phyloP scores from a whole-genome alignment of 176 grass and related monocot species.

The Musa beccarii region DNA sequence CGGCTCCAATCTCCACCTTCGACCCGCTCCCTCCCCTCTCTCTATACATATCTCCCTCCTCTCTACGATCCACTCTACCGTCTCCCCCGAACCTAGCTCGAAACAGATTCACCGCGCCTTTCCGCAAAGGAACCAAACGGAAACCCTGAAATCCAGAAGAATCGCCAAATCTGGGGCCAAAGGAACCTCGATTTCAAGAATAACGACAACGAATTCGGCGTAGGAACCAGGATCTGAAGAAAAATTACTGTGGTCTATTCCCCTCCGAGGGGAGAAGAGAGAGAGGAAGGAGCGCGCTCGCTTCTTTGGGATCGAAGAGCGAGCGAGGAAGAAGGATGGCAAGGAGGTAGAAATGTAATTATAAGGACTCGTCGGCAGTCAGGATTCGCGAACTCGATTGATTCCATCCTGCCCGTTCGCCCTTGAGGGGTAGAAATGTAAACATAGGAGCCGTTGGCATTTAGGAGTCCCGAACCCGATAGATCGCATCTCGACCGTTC shows the following conservation, averaged over 20 bases:
- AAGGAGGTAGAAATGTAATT: neutral
- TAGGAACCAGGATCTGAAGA: too few species aligned
- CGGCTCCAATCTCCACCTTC: constrained; percentile 18
- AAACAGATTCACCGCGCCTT: neutral
- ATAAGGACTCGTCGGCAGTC: neutral
- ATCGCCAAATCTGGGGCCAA: neutral
- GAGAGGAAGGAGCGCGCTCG: neutral
- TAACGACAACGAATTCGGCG: neutral
- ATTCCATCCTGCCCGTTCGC: too few species aligned
- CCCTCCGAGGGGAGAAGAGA: too few species aligned
- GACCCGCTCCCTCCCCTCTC: constrained; percentile 28
- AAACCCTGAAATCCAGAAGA: neutral
- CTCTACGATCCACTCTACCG: constrained; percentile 9
- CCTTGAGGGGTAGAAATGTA: too few species aligned
- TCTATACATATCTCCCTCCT: constrained; percentile 29
- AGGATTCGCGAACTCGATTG: neutral
- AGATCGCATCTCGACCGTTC: too few species aligned
- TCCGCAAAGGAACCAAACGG: neutral
- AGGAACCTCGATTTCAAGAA: neutral
- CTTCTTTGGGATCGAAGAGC: neutral
- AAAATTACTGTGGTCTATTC: too few species aligned
- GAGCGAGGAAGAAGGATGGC: neutral
- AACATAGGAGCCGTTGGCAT: too few species aligned
- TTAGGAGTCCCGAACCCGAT: too few species aligned
- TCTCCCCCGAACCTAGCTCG: neutral